phyloP scores from a whole-genome alignment of 1,284 basidiomycete genomes.

The Lignosus rhinocerotis region DNA sequence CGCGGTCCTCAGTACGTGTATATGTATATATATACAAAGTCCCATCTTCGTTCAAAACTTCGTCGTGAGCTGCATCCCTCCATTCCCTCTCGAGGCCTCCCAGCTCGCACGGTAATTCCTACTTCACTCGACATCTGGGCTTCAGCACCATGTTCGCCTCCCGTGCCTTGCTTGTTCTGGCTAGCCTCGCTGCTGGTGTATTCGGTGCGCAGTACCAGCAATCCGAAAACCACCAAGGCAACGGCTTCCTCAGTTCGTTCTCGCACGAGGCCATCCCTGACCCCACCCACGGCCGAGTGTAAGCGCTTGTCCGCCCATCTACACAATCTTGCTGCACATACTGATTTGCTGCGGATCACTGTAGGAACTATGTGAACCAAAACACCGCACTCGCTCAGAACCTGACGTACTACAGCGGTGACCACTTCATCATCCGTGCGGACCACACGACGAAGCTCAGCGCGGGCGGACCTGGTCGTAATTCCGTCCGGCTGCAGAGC shows the following conservation, averaged over 20 bases:
- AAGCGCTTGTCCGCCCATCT: conserved; percentile 21
- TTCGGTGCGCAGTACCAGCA: conserved; percentile 38
- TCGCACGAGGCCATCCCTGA: conserved; percentile 50
- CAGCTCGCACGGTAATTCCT: neutral
- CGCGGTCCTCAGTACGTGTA: neutral
- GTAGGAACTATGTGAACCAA: conserved; percentile 37
- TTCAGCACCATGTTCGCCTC: conserved; percentile 14
- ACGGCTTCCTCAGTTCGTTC: conserved; percentile 49
- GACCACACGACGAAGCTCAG: conserved; percentile 49
- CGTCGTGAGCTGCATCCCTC: conserved; percentile 14
- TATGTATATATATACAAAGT: conserved; percentile 2
- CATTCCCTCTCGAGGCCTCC: conserved; percentile 8
- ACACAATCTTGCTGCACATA: neutral
- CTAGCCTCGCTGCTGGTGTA: conserved; percentile 14
- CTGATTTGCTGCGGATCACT: neutral
- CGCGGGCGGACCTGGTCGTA: conserved; percentile 51
- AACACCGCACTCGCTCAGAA: conserved; percentile 33
- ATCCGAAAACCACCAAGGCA: conserved; percentile 46
- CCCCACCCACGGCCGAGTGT: conserved; percentile 64
- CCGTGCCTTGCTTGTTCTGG: conserved; percentile 7
- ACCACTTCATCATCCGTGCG: conserved; percentile 44
- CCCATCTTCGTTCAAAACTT: neutral
- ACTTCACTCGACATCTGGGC: neutral
- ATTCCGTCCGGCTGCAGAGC: conserved; percentile 58
- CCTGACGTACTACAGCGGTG: conserved; percentile 29